A percentile compares a stretch with the other conserved stretches of the same genome.
phyloP scores from a whole-genome alignment of 2,329 filamentous ascomycete genomes.

The Shiraia sp. region DNA sequence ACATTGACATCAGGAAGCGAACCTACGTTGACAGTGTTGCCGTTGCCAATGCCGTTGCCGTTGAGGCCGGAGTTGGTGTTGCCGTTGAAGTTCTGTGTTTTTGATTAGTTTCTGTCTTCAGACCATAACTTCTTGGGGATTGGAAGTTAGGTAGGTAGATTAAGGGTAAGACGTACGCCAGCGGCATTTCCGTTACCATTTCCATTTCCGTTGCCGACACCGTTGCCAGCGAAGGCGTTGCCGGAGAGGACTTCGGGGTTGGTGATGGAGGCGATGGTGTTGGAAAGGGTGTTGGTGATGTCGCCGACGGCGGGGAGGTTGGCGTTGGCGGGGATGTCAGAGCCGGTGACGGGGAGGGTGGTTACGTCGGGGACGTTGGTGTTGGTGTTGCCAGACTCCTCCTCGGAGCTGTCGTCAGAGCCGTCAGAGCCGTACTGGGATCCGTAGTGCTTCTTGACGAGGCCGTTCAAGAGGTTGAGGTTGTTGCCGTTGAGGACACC shows the following conservation, averaged over 20 bases:
- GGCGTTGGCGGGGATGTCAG: background rate
- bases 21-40: slow-evolving; percentile 16
- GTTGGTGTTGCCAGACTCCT: no score
- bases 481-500: slow-evolving; percentile 2
- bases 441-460: slow-evolving; percentile 1
- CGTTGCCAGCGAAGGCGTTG: slow-evolving; percentile 5
- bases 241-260: slow-evolving; percentile 7
- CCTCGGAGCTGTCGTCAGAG: no score
- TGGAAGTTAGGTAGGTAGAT: background rate
- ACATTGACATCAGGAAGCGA: slow-evolving; percentile 6
- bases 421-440: no score
- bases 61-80: slow-evolving; percentile 11
- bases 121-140: no score
- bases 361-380: no score
- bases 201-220: slow-evolving; percentile 8
- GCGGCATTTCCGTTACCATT: slow-evolving; percentile 9
- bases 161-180: slow-evolving; percentile 1
- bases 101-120: background rate
- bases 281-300: slow-evolving; percentile 9
- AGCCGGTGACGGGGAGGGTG: no score
- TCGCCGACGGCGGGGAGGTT: background rate
- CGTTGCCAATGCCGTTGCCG: slow-evolving; percentile 9
- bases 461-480: slow-evolving; percentile 2
- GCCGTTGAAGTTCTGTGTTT: slow-evolving; percentile 6
- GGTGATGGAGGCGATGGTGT: slow-evolving; percentile 12